A percentile compares a stretch with the other conserved stretches of the same genome.
Conservation (phyloP, 495 filamentous ascomycete genomes). For the Podospora pseudoanserina region DNA sequence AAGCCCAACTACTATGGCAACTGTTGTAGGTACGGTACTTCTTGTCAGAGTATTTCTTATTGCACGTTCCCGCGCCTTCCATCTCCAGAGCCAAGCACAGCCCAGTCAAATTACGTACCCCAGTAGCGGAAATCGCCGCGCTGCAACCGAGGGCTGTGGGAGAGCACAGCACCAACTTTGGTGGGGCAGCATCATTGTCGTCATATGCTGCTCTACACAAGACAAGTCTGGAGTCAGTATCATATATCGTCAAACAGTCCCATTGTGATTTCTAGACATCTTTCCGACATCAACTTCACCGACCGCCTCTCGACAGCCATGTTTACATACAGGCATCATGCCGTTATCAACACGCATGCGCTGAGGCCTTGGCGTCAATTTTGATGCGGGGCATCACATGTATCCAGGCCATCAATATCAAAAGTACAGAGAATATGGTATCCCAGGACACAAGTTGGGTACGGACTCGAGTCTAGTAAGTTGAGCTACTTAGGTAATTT, state of each 20-base stretch:
- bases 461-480: background rate
- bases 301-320: background rate
- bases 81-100: slow-evolving; percentile 9
- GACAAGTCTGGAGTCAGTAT: background rate
- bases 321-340: background rate
- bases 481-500: background rate
- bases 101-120: slow-evolving; percentile 22
- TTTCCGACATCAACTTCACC: background rate
- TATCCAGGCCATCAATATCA: background rate
- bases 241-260: background rate
- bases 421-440: background rate
- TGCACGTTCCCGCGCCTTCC: slow-evolving; percentile 10
- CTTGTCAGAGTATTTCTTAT: background rate
- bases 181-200: slow-evolving; percentile 9
- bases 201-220: background rate
- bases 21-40: background rate
- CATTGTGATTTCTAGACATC: background rate
- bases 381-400: background rate
- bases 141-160: background rate
- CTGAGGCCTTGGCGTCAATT: background rate
- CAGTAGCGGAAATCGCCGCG: slow-evolving; percentile 17
- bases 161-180: slow-evolving; percentile 3
- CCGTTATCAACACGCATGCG: background rate
- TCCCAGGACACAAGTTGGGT: too few species aligned
- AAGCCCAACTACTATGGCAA: background rate